Conservation (phyloP, 2,329 filamentous ascomycete species). For the Sporothrix phasma region DNA sequence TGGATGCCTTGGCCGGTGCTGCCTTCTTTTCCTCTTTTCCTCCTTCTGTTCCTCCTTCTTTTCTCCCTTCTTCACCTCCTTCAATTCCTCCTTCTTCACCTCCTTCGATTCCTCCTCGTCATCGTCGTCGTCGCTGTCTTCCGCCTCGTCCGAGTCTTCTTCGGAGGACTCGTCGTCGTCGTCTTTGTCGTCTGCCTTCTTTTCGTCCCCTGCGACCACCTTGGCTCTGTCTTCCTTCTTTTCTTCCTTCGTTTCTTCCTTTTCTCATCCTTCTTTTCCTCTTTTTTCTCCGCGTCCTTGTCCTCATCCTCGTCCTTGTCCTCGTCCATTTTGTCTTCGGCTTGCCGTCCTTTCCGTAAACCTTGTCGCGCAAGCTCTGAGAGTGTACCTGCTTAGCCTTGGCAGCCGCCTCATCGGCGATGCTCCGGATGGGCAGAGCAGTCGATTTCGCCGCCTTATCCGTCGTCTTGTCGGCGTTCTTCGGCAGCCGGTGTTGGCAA, state of each 20-base stretch:
- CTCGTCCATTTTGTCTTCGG: constrained; percentile 5
- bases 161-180: constrained; percentile 14
- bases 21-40: neutral
- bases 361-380: constrained; percentile 44
- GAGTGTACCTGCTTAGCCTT: constrained; percentile 53
- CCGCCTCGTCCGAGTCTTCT: constrained; percentile 17
- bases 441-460: constrained; percentile 11
- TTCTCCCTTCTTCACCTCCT: neutral
- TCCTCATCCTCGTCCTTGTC: constrained; percentile 1
- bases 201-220: neutral
- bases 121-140: constrained; percentile 14
- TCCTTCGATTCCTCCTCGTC: neutral
- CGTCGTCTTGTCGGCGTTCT: constrained; percentile 21
- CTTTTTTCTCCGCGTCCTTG: neutral
- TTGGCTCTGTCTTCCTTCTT: neutral
- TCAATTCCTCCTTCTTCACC: neutral
- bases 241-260: neutral
- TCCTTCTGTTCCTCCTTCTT: too few species aligned
- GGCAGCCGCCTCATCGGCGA: constrained; percentile 55
- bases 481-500: constrained; percentile 16
- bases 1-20: neutral
- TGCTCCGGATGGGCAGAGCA: constrained; percentile 38
- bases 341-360: constrained; percentile 36
- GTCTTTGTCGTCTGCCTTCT: neutral
- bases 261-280: neutral